Percentiles rank a stretch among this genome's conserved stretches.
Evolutionary conservation across 2,329 filamentous ascomycete genomes (phyloP).

Genomic region (Fusarium nurragi): DNA sequence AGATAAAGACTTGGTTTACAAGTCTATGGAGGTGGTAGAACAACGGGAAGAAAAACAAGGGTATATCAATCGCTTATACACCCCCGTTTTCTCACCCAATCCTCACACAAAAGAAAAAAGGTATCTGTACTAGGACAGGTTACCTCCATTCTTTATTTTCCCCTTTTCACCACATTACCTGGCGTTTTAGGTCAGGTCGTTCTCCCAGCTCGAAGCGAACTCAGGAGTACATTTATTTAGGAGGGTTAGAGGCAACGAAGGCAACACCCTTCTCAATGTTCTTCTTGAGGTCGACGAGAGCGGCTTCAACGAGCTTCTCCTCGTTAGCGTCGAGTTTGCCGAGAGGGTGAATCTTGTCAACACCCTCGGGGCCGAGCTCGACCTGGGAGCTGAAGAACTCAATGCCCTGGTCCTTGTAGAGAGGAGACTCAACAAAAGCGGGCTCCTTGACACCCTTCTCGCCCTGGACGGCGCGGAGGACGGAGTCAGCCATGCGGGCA

Average conservation of each 20-base stretch:
- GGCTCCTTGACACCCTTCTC: constrained; percentile 96
- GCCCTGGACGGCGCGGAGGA: constrained; percentile 91
- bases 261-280: constrained; percentile 92
- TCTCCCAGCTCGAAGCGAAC: constrained; percentile 10
- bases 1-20: constrained; percentile 47
- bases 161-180: constrained; percentile 29
- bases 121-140: constrained; percentile 26
- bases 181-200: constrained; percentile 1
- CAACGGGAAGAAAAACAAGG: constrained; percentile 38
- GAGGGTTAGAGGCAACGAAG: constrained; percentile 68
- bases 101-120: constrained; percentile 26
- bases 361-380: constrained; percentile 95
- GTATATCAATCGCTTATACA: constrained; percentile 40
- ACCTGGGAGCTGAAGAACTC: constrained; percentile 97
- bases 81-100: constrained; percentile 24
- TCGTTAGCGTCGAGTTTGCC: constrained; percentile 86
- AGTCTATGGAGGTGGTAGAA: constrained; percentile 49
- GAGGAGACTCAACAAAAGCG: constrained; percentile 94
- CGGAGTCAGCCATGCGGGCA: constrained; percentile 82
- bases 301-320: constrained; percentile 88
- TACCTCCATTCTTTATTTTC: constrained; percentile 19
- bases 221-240: constrained; percentile 58
- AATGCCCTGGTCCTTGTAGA: constrained; percentile 98
- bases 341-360: constrained; percentile 89
- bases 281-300: constrained; percentile 85